Base-by-base conservation (phyloP, 257 asterid genomes). In the Lavandula angustifolia region DNA sequence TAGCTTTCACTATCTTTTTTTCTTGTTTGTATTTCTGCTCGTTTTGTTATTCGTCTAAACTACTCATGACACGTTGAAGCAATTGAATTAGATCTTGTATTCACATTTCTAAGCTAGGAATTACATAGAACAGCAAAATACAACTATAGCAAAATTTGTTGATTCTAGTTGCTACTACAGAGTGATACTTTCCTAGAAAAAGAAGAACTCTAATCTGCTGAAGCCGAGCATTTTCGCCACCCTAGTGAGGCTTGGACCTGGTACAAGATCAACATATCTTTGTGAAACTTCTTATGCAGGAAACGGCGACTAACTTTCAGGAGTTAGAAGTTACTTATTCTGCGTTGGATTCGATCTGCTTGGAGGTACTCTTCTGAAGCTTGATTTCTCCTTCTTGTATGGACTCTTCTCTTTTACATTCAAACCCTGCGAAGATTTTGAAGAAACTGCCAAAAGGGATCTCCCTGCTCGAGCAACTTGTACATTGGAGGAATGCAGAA, bases 301-400 rank as follows among this genome's bases (percentile, higher is more conserved):
- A 47, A 69, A 52, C 4, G 33, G 34, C 60, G 64, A 66, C 5
- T 12, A 68, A 66, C 74, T 60, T 73, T 70, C 22, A 40, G 61
- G 56, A 63, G 49, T 50, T n/a, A 52, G 73, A 72, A 67, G 78
- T 81, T 82, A 85, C 88, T 80, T 82, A 80, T 84, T 85, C 77
- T 85, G 87, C n/a, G 76, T 85, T 16, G 88, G 92, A 70, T 85
- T 84, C 40, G 84, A 81, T 73, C 78, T 72, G 80, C 85, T 85
- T 65, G 85, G 86, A 35, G 88, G 88, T 73, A 82, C 64, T 73
- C 49, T 71, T 34, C 78, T 52, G 48, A 76, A 75, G 74, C 82
- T 82, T 1, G 92, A 74, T 17, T 76, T 76, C 63, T 76, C 79
- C 77, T 82, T 70, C 79, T 78, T 65, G 80, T 66, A 80, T 60